Conservation (phyloP, 2,329 filamentous ascomycete species). For the Clonostachys rosea region DNA sequence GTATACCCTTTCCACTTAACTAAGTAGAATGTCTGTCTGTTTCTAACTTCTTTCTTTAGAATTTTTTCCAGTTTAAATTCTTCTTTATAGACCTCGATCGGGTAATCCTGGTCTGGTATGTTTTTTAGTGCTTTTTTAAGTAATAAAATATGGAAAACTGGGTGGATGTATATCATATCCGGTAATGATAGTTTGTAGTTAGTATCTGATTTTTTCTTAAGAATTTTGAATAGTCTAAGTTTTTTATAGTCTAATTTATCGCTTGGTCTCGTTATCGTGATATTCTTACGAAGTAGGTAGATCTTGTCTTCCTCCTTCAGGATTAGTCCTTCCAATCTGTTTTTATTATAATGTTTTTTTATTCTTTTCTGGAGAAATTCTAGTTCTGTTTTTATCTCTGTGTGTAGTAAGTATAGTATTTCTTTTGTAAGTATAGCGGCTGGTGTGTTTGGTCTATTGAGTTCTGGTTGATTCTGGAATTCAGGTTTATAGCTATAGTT, state of each 20-base stretch:
- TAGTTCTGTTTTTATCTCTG: constrained; percentile 3
- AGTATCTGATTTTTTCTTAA: constrained; percentile 6
- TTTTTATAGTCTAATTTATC: constrained; percentile 11
- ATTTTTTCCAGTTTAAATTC: too few species aligned
- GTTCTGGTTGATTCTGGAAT: neutral
- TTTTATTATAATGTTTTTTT: constrained; percentile 6
- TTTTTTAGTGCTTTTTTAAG: too few species aligned
- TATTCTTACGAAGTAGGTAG: constrained; percentile 8
- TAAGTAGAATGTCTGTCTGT: too few species aligned
- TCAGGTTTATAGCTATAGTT: constrained; percentile 4
- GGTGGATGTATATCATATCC: too few species aligned
- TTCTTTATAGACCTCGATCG: too few species aligned
- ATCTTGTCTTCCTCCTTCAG: constrained; percentile 7
- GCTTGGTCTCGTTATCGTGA: constrained; percentile 6
- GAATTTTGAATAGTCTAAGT: neutral
- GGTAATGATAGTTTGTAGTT: constrained; percentile 3
- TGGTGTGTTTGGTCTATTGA: neutral
- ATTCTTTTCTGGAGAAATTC: constrained; percentile 4
- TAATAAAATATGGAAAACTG: too few species aligned
- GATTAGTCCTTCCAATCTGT: constrained; percentile 7
- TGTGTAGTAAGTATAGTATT: too few species aligned
- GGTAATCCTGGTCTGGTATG: too few species aligned
- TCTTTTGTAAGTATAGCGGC: constrained; percentile 1
- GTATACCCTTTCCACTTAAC: too few species aligned
- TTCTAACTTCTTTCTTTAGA: too few species aligned